Evolutionary conservation across 495 filamentous ascomycete species (phyloP), one percentile per base, ranked within the genome.

Genomic region (Penicillium waksmanii): DNA sequence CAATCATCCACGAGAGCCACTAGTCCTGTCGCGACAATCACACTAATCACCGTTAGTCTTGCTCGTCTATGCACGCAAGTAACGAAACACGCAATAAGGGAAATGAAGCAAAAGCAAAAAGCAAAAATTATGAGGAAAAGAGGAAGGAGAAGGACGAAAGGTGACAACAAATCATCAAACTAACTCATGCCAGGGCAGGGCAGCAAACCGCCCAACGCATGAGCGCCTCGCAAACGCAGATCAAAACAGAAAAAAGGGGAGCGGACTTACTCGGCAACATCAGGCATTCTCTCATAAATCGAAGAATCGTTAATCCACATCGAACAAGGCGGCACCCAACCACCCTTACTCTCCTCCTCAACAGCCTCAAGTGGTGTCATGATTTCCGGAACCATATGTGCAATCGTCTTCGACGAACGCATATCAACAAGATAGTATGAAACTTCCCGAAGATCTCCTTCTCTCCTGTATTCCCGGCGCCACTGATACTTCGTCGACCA

Each of bases 1-100:
- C 88, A 90, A 74, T 98, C 94, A 66, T 98, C 95, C 57, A 96
- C 89, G 46, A 98, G 86, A 7, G 90, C 86, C 48, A 96, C 90
- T 66, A 98, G 80, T 40, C 94, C 95, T 50, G 93, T 94, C 21
- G 93, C 87, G 56, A 98, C 85, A 66, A 98, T 89, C 61, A 93
- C 89, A 68, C 93, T 96, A 46, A 46, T 46, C 43, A 46, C 43
- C 3, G 35, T 40, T n/a, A 40, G 36, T 40, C 12, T 40, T n/a
- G 21, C n/a, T 40, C 7, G 36, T 40, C 12, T 40, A 40, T 40
- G 36, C n/a, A 53, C 27, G 34, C n/a, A n/a, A n/a, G n/a, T n/a
- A 53, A 38, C 38, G 33, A 6, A 18, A 34, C 19, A 34, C 49
- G 55, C 25, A 19, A 23, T 23, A 23, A 3, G 23, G 23, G 21